phyloP scores from a whole-genome alignment of 2,329 filamentous ascomycete species.

The Exophiala sp. region DNA sequence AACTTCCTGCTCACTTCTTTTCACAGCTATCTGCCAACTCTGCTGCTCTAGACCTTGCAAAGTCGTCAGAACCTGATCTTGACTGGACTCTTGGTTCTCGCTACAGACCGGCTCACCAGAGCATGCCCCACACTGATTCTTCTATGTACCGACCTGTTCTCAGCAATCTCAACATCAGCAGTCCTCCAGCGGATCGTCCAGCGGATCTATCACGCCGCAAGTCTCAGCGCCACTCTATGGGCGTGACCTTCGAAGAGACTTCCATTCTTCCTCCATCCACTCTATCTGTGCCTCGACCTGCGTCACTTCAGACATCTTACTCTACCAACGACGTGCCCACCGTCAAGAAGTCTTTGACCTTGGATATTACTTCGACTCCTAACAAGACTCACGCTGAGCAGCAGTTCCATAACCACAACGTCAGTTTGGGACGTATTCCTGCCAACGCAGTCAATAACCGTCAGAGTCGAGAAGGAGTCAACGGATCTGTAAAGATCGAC shows the following conservation, averaged over 20 bases:
- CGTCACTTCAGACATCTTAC: slow-evolving; percentile 72
- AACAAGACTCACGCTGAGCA: slow-evolving; percentile 60
- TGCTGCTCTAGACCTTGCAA: slow-evolving; percentile 74
- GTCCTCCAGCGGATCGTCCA: slow-evolving; percentile 31
- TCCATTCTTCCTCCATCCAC: slow-evolving; percentile 28
- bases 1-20: slow-evolving; percentile 21
- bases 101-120: slow-evolving; percentile 63
- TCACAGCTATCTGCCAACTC: slow-evolving; percentile 74
- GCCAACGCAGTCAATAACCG: slow-evolving; percentile 62
- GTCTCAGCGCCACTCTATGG: slow-evolving; percentile 44
- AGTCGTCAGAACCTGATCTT: slow-evolving; percentile 63
- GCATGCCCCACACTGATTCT: slow-evolving; percentile 54
- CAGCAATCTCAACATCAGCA: slow-evolving; percentile 33
- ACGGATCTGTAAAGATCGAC: slow-evolving; percentile 28
- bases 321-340: slow-evolving; percentile 87
- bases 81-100: slow-evolving; percentile 64
- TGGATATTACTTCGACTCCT: slow-evolving; percentile 40
- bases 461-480: slow-evolving; percentile 66
- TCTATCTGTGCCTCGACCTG: slow-evolving; percentile 46
- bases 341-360: slow-evolving; percentile 64
- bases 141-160: slow-evolving; percentile 38
- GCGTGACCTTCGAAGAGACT: slow-evolving; percentile 36
- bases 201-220: slow-evolving; percentile 36
- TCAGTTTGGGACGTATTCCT: slow-evolving; percentile 75
- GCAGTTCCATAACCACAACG: slow-evolving; percentile 68